Base-by-base conservation (phyloP, 169 alveolate species). In the Plasmodium relictum region DNA sequence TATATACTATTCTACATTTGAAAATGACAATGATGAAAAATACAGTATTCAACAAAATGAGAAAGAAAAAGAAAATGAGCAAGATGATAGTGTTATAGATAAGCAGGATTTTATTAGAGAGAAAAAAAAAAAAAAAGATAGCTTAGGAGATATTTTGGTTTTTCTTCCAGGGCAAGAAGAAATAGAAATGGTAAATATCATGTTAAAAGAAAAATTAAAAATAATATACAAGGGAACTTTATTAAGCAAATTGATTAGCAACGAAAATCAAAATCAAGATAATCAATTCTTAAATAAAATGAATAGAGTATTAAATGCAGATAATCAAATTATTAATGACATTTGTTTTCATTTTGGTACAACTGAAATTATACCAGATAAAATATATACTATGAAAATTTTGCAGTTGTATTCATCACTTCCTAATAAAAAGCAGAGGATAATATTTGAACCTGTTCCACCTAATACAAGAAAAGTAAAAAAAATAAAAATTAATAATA, bases 131-230 rank as follows among this genome's bases (percentile, higher is more conserved):
- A 41, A 65, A 39, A 7, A 31, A 31, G 12, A 26, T n/a, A 12
- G 24, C 37, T 48, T 78, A 26, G 99, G 98, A 7, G 99, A 98
- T 88, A 95, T 98, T n/a, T 89, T 98, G 8, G 99, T 97, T 20
- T 98, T 98, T 91, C 89, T 97, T 18, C 98, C 99, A 5, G 99
- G 99, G 0, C 98, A 97, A 78, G 99, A 98, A 86, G 99, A 98
- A 76, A 98, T 98, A 2, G 99, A 98, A 93, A 72, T 89, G 44
- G 88, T 59, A 26, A 68, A 42, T 41, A 70, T 92, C 44, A 92
- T 88, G 70, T 93, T 94, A 37, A 95, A 92, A 52, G 88, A 93
- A 66, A 73, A 88, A n/a, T 88, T 90, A 7, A 80, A 90, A 26
- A 95, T 96, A 2, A 94, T 94, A 41, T 90, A 54, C 70, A 88